phyloP scores from a whole-genome alignment of 805 yeast species.

The Yamadazyma akitaensis region DNA sequence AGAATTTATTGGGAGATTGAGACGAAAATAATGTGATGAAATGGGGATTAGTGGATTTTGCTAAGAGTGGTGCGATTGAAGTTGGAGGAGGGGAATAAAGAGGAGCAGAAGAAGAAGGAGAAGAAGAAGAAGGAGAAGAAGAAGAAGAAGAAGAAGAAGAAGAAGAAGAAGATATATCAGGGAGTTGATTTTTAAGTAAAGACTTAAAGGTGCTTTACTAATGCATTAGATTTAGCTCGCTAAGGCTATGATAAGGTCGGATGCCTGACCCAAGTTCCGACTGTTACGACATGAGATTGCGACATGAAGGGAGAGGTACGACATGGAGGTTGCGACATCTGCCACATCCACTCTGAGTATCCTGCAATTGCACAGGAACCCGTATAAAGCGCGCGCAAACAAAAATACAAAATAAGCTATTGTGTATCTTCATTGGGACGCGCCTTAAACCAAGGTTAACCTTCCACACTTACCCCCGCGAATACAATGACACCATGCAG shows the following conservation, averaged over 20 bases:
- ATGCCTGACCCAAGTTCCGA: no score
- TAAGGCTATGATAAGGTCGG: no score
- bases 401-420: constrained; percentile 1
- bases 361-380: not conserved
- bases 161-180: no score
- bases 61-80: no score
- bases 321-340: not conserved
- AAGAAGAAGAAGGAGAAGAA: no score
- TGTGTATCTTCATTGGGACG: constrained; percentile 2
- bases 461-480: not conserved
- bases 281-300: not conserved
- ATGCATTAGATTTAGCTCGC: no score
- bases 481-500: constrained; percentile 1
- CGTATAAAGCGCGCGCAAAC: not conserved
- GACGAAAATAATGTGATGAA: not conserved
- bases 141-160: no score
- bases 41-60: not conserved
- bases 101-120: no score
- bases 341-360: no score
- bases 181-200: no score
- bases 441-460: not conserved
- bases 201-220: no score
- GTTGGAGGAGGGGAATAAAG: no score
- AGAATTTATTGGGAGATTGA: not conserved
- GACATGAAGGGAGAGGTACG: not conserved